Base-by-base conservation (phyloP, 495 filamentous ascomycete species). In the Cairneyella variabilis region DNA sequence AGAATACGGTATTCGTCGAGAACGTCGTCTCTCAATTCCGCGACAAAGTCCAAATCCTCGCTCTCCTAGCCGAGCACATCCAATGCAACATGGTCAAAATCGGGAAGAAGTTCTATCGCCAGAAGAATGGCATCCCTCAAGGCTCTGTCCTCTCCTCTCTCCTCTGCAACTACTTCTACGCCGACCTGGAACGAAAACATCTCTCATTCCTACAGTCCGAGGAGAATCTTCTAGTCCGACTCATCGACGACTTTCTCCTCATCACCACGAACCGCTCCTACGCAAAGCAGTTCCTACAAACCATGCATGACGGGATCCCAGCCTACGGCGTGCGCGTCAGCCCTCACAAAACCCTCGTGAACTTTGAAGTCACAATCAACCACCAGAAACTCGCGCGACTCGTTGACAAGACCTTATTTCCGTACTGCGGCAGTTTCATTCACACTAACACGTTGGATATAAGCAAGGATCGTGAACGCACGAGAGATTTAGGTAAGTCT, bases 151-250 rank as follows among this genome's bases (percentile, higher is more conserved):
- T 98, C 21, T 96, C 91, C 9, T 86, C 81, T 43, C 72, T 89
- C 26, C 75, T 98, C 0, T 97, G 95, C 76, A 97, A 90, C 65
- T 89, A 92, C 64, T 95, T 97, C 64, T 97, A 97, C 63, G 92
- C 86, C 3, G 80, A 91, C 55, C 75, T 98, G 2, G 95, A 98
- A 67, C 59, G 71, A 3, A 69, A 83, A 20, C 68, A 83, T 2
- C 70, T 98, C 3, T 63, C 67, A 1, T 97, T 96, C 62, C 64
- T 92, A 8, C 49, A 73, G 2, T 60, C 61, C 2, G 67, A 74
- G 2, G 71, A 88, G 7, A 82, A 79, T 26, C 63, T 96, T 5
- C 73, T 98, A 23, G 64, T 97, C 34, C 75, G 93, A 34, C 76
- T 96, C 1, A 86, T 95, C 36, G 93, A 98, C 47, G 93, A 98